Percentiles rank a stretch among this genome's conserved stretches.
Conservation (phyloP, 2,329 filamentous ascomycete genomes). For the Neonectria coccinea region DNA sequence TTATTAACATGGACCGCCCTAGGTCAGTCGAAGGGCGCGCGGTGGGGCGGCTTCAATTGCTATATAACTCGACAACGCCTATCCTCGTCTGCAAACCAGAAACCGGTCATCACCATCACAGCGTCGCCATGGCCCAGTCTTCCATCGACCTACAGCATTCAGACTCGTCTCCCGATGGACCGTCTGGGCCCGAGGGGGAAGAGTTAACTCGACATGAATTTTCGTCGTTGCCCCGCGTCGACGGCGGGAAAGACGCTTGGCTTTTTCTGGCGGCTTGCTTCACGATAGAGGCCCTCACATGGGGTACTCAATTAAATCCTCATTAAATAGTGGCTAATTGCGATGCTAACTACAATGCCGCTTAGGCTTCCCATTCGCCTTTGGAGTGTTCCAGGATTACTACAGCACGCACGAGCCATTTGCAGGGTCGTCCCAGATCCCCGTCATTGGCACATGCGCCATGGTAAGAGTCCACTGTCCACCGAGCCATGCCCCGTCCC, state of each 20-base stretch:
- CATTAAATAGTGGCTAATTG: neutral
- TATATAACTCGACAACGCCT: slow-evolving; percentile 12
- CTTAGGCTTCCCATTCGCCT: slow-evolving; percentile 74
- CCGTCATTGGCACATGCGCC: slow-evolving; percentile 73
- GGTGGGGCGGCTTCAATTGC: neutral
- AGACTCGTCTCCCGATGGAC: neutral
- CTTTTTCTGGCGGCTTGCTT: slow-evolving; percentile 50
- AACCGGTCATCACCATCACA: neutral
- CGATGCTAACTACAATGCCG: neutral
- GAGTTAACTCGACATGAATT: slow-evolving; percentile 12
- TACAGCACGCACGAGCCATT: slow-evolving; percentile 72
- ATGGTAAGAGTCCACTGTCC: slow-evolving; percentile 55
- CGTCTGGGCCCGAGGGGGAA: neutral
- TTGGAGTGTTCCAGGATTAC: slow-evolving; percentile 78
- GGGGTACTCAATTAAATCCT: slow-evolving; percentile 40
- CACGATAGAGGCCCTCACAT: slow-evolving; percentile 50
- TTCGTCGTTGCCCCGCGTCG: slow-evolving; percentile 45
- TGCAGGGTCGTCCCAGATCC: slow-evolving; percentile 63
- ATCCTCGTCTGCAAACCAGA: neutral
- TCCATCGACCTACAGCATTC: slow-evolving; percentile 14
- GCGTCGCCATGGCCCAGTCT: slow-evolving; percentile 10
- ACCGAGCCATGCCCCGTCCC: neutral
- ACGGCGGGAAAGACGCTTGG: slow-evolving; percentile 51
- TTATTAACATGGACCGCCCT: slow-evolving; percentile 6
- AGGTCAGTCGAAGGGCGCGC: slow-evolving; percentile 11